Evolutionary conservation across 2,329 filamentous ascomycete species (phyloP).

Genomic region (Neonectria neomacrospora): DNA sequence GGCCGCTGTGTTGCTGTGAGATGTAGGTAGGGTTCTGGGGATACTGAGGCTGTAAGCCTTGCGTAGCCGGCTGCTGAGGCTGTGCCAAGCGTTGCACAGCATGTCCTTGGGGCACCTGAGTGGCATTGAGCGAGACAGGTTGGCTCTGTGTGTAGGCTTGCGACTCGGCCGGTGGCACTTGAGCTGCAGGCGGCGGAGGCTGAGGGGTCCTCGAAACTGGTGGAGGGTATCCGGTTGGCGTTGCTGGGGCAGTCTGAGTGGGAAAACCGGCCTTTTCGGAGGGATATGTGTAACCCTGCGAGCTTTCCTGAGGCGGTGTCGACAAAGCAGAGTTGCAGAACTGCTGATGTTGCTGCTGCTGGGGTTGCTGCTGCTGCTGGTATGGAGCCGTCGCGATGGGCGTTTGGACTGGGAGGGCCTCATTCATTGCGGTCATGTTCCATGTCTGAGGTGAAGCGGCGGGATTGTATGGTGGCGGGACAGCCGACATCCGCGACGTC

Average conservation of each 20-base stretch:
- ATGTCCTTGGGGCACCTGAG: background rate
- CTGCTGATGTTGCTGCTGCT: background rate
- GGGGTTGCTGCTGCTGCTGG: background rate
- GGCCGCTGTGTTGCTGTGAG: conserved; percentile 6
- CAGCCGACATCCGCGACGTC: background rate
- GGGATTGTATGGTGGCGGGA: background rate
- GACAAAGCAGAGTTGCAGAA: background rate
- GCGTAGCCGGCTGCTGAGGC: background rate
- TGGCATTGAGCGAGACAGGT: fast-evolving
- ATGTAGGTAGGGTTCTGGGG: background rate
- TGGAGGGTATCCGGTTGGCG: conserved; percentile 8
- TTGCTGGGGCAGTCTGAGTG: background rate
- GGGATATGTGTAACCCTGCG: background rate
- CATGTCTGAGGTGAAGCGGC: conserved; percentile 8
- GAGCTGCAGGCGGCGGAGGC: background rate
- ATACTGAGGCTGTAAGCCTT: conserved; percentile 4
- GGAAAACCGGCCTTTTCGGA: background rate
- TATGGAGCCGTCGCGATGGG: background rate
- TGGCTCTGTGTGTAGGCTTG: background rate
- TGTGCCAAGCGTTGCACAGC: background rate
- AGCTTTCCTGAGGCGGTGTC: background rate
- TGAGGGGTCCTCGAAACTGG: background rate
- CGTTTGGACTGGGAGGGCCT: conserved; percentile 25
- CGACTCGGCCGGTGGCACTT: background rate
- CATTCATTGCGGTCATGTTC: conserved; percentile 27